Conservation (phyloP, 441 rosid species). For the Corymbia calophylla region DNA sequence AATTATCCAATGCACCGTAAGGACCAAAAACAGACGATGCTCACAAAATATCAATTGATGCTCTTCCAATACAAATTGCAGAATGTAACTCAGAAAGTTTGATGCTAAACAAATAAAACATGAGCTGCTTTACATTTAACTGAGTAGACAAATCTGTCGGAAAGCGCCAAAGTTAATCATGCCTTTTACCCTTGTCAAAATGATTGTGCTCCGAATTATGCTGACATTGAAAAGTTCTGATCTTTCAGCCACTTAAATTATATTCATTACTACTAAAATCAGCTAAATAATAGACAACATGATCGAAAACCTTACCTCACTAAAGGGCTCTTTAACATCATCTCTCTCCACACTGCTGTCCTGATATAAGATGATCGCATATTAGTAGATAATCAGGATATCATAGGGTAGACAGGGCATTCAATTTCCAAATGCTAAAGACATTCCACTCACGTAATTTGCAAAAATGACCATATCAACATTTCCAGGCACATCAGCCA, state of each 20-base stretch:
- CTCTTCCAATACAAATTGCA: not conserved
- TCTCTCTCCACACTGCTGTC: slow-evolving; percentile 89
- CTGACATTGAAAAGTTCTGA: not conserved
- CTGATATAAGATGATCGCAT: slow-evolving; percentile 27
- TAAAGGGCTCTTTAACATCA: slow-evolving; percentile 78
- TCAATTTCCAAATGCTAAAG: not conserved
- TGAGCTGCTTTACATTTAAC: not conserved
- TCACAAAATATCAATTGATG: not conserved
- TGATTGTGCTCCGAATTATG: not conserved
- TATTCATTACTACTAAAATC: not conserved
- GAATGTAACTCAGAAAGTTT: not conserved
- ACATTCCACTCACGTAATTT: slow-evolving; percentile 66
- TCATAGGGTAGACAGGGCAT: not conserved
- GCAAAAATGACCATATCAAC: slow-evolving; percentile 79
- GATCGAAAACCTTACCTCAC: slow-evolving; percentile 42
- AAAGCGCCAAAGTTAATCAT: not conserved
- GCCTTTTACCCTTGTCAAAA: not conserved
- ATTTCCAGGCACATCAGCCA: slow-evolving; percentile 52
- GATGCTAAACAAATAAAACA: not conserved
- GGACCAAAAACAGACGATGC: not conserved
- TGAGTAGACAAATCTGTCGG: not conserved
- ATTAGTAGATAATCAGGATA: not conserved
- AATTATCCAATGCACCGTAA: not conserved
- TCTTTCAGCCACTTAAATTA: not conserved
- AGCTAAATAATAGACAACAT: not conserved